A percentile compares a stretch with the other conserved stretches of the same genome.
phyloP scores from a whole-genome alignment of 805 yeast genomes.

The Isabelozyma pseudorhagii region DNA sequence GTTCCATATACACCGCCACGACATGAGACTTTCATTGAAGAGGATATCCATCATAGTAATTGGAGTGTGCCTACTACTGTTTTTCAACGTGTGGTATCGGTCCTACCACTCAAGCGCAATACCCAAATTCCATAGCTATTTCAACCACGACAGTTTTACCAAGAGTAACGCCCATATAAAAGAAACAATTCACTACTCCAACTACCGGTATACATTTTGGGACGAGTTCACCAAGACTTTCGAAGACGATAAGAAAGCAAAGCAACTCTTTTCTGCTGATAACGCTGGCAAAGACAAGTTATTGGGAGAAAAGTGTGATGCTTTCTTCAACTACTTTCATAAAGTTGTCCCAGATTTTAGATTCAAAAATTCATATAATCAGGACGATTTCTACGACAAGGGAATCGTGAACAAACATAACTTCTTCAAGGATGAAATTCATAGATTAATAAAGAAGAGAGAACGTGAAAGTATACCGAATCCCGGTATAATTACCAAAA shows the following conservation, averaged over 20 bases:
- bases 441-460: neutral
- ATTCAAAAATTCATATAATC: conserved; percentile 7
- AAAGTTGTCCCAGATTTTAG: conserved; percentile 19
- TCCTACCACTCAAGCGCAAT: neutral
- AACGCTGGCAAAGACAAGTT: conserved; percentile 7
- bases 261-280: conserved; percentile 1
- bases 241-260: neutral
- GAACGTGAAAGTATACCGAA: conserved; percentile 1
- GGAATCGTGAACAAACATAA: conserved; percentile 13
- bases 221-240: conserved; percentile 11
- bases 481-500: conserved; percentile 5
- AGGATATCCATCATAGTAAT: neutral
- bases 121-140: neutral
- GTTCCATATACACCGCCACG: neutral
- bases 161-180: conserved; percentile 11
- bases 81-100: neutral
- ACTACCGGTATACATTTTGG: conserved; percentile 18
- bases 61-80: neutral
- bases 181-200: conserved; percentile 18
- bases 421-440: conserved; percentile 10
- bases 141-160: conserved; percentile 3
- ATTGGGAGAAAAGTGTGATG: conserved; percentile 19
- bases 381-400: conserved; percentile 17
- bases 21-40: neutral
- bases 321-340: conserved; percentile 19